Percentiles rank a stretch among this genome's conserved stretches.
These are phyloP conservation scores for Neofusicoccum ribis DNA, from an alignment of 2,329 filamentous ascomycete species.

Conservation along the genomic window DNA sequence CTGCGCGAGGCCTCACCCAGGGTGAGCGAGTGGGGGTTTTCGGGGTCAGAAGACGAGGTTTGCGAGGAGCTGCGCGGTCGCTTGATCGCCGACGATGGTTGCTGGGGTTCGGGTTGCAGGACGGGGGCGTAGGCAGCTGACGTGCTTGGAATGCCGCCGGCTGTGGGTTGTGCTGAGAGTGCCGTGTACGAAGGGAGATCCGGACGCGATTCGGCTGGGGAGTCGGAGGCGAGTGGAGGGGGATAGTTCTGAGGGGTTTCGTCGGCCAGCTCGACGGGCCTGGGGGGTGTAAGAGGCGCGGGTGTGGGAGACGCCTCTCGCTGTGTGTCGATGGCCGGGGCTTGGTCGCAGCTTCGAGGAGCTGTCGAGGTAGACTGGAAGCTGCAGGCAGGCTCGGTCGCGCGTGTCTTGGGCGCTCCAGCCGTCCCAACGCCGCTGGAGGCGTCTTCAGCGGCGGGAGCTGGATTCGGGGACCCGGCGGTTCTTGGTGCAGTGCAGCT, in stretches of 20 bases:
- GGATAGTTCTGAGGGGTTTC: constrained; percentile 57
- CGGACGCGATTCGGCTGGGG: constrained; percentile 60
- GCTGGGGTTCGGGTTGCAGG: constrained; percentile 22
- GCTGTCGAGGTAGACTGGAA: not conserved
- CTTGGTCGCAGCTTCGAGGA: not conserved
- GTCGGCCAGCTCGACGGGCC: constrained; percentile 69
- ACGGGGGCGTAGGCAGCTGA: constrained; percentile 25
- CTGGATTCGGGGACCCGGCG: constrained; percentile 8
- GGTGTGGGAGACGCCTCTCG: constrained; percentile 7
- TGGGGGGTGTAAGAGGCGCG: constrained; percentile 33
- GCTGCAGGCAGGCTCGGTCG: not conserved
- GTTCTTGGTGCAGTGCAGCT: not conserved
- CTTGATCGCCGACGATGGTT: constrained; percentile 25
- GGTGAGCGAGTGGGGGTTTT: constrained; percentile 23
- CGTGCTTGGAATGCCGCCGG: constrained; percentile 25
- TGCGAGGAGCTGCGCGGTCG: constrained; percentile 36
- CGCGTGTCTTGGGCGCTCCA: not conserved
- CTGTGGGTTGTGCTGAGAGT: constrained; percentile 35
- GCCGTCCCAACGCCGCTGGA: not conserved
- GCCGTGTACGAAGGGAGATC: constrained; percentile 47
- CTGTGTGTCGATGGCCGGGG: not conserved
- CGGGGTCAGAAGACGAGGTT: constrained; percentile 26
- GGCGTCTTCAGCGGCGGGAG: constrained; percentile 3
- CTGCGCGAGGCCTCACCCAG: constrained; percentile 36
- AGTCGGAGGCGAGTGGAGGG: constrained; percentile 68